phyloP scores from a whole-genome alignment of 2,329 filamentous ascomycete species.

The Cladosporium cucumerinum region DNA sequence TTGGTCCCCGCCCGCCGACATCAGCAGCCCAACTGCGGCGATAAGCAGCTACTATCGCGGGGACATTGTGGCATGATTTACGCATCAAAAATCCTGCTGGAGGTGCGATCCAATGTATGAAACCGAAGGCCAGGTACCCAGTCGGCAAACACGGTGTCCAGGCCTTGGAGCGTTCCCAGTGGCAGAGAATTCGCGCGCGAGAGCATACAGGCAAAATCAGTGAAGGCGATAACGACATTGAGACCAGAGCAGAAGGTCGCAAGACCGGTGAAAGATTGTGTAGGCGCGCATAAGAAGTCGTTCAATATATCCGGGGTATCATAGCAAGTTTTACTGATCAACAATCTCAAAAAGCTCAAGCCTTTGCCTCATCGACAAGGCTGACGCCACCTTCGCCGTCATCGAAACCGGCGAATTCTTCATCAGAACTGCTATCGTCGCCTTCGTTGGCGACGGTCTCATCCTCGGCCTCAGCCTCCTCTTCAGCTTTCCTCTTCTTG shows the following conservation, averaged over 20 bases:
- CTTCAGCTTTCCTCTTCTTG: slow-evolving; percentile 65
- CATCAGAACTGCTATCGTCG: slow-evolving; percentile 22
- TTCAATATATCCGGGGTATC: slow-evolving; percentile 17
- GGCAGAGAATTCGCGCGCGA: too few relatives aligned
- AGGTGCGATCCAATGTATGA: too few relatives aligned
- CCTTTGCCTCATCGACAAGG: slow-evolving; percentile 13
- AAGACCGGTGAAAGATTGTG: background rate
- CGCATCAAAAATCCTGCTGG: too few relatives aligned
- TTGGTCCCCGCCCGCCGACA: background rate
- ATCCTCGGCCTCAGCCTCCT: slow-evolving; percentile 34
- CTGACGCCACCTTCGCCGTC: slow-evolving; percentile 17
- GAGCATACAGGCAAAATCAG: too few relatives aligned
- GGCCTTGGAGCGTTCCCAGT: background rate
- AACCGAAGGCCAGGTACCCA: background rate
- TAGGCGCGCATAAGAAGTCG: slow-evolving; percentile 7
- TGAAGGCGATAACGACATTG: too few relatives aligned
- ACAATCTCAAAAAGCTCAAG: slow-evolving; percentile 7
- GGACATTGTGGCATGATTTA: background rate
- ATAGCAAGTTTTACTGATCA: slow-evolving; percentile 16
- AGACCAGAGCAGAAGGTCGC: too few relatives aligned
- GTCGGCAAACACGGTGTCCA: background rate
- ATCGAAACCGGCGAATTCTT: slow-evolving; percentile 30
- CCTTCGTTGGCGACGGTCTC: slow-evolving; percentile 7
- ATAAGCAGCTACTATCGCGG: background rate
- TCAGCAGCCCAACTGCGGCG: background rate